These are phyloP conservation scores for Lenzites betulinus DNA, from an alignment of 768 basidiomycete genomes.

Conservation along the genomic window DNA sequence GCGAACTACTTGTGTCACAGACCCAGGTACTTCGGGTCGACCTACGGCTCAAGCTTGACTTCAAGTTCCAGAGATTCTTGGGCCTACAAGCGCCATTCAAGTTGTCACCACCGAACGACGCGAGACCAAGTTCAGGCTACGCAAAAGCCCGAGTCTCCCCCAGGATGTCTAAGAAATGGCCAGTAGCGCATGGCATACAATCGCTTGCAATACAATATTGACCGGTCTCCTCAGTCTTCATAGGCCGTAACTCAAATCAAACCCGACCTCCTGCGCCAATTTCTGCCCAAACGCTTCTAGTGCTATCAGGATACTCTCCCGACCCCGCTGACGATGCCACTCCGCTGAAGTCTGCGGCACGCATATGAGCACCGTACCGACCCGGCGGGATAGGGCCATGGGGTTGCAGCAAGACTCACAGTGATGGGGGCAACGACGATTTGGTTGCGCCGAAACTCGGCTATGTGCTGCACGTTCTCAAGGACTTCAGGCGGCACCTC, in stretches of 20 bases:
- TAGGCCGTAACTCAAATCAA: conserved; percentile 23
- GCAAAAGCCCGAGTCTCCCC: no score
- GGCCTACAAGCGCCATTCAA: no score
- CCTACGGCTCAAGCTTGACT: no score
- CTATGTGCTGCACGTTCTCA: neutral
- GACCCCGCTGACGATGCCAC: conserved; percentile 20
- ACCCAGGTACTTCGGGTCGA: no score
- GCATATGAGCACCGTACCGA: neutral
- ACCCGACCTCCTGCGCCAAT: conserved; percentile 25
- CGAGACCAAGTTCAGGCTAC: no score
- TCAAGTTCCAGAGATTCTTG: no score
- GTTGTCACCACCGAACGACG: no score
- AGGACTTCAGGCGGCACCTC: neutral
- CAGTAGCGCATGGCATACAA: no score
- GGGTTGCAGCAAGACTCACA: neutral
- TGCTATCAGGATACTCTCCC: conserved; percentile 19
- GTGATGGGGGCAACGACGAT: neutral
- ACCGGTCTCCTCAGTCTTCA: neutral
- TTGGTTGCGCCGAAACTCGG: neutral
- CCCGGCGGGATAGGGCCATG: no score
- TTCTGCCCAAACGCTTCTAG: conserved; percentile 29
- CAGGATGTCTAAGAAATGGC: no score
- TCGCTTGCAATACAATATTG: no score
- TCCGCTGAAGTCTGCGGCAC: neutral
- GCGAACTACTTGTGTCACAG: no score